Conservation (phyloP, 495 filamentous ascomycete genomes). For the Podospora bellae-mahoneyi region DNA sequence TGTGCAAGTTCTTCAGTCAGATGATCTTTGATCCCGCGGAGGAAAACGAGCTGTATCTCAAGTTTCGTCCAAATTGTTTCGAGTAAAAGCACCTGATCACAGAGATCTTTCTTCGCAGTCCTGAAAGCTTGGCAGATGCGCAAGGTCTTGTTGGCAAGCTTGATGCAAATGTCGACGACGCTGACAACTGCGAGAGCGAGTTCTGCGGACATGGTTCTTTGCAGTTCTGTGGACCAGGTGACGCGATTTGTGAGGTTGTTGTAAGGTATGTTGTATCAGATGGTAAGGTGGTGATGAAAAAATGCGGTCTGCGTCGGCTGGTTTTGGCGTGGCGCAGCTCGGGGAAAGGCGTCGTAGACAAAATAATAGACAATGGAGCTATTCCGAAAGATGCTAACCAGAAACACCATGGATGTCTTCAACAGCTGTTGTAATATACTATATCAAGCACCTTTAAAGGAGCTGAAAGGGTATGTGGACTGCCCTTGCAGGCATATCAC, state of each 20-base stretch:
- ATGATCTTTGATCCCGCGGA: conserved; percentile 4
- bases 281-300: neutral
- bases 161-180: conserved; percentile 3
- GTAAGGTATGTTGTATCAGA: neutral
- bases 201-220: neutral
- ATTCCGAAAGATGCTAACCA: no score
- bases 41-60: neutral
- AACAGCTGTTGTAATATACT: no score
- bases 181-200: conserved; percentile 1
- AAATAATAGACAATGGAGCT: no score
- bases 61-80: conserved; percentile 4
- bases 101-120: conserved; percentile 2
- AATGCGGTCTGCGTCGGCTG: neutral
- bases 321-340: no score
- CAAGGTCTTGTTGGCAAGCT: neutral
- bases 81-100: neutral
- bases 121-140: conserved; percentile 1
- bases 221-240: neutral
- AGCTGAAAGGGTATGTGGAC: no score
- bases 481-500: no score
- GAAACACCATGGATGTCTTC: no score
- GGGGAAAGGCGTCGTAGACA: no score
- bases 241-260: neutral
- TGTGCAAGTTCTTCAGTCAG: conserved; percentile 1
- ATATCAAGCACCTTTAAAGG: no score